A percentile compares a stretch with the other conserved stretches of the same genome.
These are phyloP conservation scores for Yamadazyma membranifaciens DNA, from an alignment of 1,139 yeast species.

Conservation along the genomic window DNA sequence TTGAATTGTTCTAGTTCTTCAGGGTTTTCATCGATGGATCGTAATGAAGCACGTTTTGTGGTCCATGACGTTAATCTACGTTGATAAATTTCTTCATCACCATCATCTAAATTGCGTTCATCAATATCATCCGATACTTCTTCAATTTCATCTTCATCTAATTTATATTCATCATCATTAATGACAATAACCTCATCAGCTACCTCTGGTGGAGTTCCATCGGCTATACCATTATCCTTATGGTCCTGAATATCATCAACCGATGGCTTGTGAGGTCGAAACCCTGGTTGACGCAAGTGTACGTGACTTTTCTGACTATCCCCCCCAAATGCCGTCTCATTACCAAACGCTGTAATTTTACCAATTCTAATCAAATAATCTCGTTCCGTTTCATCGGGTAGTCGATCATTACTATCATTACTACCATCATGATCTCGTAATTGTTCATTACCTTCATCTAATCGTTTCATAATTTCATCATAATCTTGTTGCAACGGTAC, in stretches of 20 bases:
- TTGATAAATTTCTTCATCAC: slow-evolving; percentile 65
- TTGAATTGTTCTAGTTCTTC: slow-evolving; percentile 62
- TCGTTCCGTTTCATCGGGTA: slow-evolving; percentile 71
- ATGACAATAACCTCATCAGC: not conserved
- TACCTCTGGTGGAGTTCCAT: no score
- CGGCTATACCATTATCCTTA: no score
- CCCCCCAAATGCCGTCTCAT: slow-evolving; percentile 51
- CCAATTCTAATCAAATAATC: slow-evolving; percentile 88
- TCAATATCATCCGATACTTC: slow-evolving; percentile 10
- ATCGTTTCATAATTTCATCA: slow-evolving; percentile 59
- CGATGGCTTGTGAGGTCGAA: slow-evolving; percentile 14
- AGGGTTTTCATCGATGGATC: slow-evolving; percentile 20
- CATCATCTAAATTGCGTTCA: slow-evolving; percentile 65
- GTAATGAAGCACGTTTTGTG: slow-evolving; percentile 37
- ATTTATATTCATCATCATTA: slow-evolving; percentile 7
- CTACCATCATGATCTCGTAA: slow-evolving; percentile 12
- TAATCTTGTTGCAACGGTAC: slow-evolving; percentile 57
- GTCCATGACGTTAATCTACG: slow-evolving; percentile 62
- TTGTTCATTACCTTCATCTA: slow-evolving; percentile 31
- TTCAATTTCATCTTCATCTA: slow-evolving; percentile 4
- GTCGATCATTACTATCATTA: slow-evolving; percentile 19
- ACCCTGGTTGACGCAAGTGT: slow-evolving; percentile 39
- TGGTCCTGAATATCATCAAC: slow-evolving; percentile 5
- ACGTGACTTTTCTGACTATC: slow-evolving; percentile 29
- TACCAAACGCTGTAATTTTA: slow-evolving; percentile 91